Conservation (phyloP, 257 asterid genomes). For the Nicotiana tabacum region DNA sequence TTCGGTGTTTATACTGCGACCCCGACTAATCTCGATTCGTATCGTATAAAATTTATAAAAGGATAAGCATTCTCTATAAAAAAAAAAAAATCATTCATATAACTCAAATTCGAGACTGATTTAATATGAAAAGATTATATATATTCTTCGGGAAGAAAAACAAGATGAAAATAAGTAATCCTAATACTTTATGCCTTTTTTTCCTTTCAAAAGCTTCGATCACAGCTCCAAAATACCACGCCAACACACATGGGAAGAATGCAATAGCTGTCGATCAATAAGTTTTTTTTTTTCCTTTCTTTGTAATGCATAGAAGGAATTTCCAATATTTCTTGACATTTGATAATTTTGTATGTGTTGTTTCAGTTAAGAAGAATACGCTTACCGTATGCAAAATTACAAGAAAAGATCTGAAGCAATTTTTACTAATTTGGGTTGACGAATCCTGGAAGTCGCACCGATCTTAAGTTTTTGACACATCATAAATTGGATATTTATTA, state of each 20-base stretch:
- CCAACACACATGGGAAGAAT: conserved; percentile 23
- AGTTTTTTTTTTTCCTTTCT: not conserved
- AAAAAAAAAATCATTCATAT: no score
- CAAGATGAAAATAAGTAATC: not conserved
- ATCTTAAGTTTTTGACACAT: not conserved
- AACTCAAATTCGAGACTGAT: no score
- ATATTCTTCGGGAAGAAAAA: not conserved
- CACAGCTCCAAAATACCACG: conserved; percentile 5
- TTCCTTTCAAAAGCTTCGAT: not conserved
- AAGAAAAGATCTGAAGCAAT: not conserved
- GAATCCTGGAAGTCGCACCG: not conserved
- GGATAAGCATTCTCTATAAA: no score
- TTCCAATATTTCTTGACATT: not conserved
- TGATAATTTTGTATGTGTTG: not conserved
- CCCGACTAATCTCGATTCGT: no score
- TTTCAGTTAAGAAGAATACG: not conserved
- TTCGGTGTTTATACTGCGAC: rapidly evolving
- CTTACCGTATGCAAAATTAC: not conserved
- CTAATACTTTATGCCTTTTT: not conserved
- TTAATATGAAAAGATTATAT: no score
- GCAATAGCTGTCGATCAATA: not conserved
- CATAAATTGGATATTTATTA: not conserved
- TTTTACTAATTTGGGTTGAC: not conserved
- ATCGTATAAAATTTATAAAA: no score
- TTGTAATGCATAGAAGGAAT: not conserved